Percentiles rank a stretch among this genome's conserved stretches.
Evolutionary conservation across 2,329 filamentous ascomycete species (phyloP).

Genomic region (Apiospora hydei): DNA sequence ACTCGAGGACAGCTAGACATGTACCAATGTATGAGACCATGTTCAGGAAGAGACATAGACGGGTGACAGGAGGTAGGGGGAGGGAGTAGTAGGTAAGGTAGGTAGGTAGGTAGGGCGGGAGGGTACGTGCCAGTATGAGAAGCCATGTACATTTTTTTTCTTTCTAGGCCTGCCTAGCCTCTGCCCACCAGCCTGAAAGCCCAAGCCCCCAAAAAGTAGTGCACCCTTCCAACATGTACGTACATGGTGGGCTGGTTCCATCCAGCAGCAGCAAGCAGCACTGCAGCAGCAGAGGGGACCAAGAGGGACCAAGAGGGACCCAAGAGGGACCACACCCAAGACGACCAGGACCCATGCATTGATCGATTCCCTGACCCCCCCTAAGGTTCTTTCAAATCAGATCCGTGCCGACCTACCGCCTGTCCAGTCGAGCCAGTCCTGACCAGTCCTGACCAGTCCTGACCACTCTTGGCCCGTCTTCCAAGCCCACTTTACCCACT

Average conservation of each 20-base stretch:
- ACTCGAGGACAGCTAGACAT: neutral
- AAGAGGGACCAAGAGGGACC: neutral
- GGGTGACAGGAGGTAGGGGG: neutral
- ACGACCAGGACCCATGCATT: conserved; percentile 15
- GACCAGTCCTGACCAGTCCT: neutral
- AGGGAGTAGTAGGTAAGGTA: too few species aligned
- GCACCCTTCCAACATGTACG: neutral
- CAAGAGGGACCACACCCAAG: neutral
- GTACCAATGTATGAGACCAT: neutral
- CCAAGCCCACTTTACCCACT: neutral
- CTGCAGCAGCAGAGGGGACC: neutral
- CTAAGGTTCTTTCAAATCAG: conserved; percentile 22
- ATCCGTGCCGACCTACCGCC: conserved; percentile 19
- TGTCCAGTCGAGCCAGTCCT: neutral
- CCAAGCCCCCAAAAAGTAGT: neutral
- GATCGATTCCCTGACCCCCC: conserved; percentile 6
- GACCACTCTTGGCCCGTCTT: neutral
- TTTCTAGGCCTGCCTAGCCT: neutral
- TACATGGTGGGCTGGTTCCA: neutral
- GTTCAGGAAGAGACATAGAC: neutral
- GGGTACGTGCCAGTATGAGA: neutral
- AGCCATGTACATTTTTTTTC: neutral
- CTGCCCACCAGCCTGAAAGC: neutral
- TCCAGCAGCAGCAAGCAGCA: neutral
- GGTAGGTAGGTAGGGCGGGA: too few species aligned